Conservation (phyloP, 148 eudicot species). For the Vaccinium darrowii region DNA sequence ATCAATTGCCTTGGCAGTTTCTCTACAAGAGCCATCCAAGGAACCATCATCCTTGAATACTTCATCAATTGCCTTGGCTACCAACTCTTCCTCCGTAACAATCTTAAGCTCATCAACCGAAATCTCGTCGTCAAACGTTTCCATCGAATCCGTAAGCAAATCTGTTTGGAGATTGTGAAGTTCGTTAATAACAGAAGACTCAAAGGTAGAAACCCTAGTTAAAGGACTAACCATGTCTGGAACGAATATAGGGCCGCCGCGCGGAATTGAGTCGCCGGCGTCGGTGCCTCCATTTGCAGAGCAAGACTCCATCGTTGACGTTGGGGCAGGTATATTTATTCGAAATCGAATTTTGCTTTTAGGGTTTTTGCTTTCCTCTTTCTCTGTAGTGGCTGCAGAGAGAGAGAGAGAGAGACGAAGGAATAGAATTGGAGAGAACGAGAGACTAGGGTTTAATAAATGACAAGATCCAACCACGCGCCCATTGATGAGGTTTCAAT, state of each 20-base stretch:
- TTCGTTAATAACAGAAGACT: background rate
- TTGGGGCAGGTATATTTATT: background rate
- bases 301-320: background rate
- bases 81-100: slow-evolving; percentile 8
- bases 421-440: too few relatives aligned
- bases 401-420: too few relatives aligned
- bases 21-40: background rate
- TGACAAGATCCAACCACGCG: too few relatives aligned
- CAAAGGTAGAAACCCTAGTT: slow-evolving; percentile 9
- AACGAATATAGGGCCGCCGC: slow-evolving; percentile 1
- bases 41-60: background rate
- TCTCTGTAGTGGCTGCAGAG: too few relatives aligned
- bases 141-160: background rate
- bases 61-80: background rate
- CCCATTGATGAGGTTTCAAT: too few relatives aligned
- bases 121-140: background rate
- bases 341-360: background rate
- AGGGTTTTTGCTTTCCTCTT: background rate
- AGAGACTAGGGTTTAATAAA: too few relatives aligned
- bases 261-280: background rate
- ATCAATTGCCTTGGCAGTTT: background rate
- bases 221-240: slow-evolving; percentile 1
- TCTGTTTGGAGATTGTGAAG: background rate
- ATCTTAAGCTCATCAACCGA: slow-evolving; percentile 1
- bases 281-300: background rate